Percentiles rank a stretch among this genome's conserved stretches.
phyloP scores from a whole-genome alignment of 306 rosid genomes.

The Quercus robur region DNA sequence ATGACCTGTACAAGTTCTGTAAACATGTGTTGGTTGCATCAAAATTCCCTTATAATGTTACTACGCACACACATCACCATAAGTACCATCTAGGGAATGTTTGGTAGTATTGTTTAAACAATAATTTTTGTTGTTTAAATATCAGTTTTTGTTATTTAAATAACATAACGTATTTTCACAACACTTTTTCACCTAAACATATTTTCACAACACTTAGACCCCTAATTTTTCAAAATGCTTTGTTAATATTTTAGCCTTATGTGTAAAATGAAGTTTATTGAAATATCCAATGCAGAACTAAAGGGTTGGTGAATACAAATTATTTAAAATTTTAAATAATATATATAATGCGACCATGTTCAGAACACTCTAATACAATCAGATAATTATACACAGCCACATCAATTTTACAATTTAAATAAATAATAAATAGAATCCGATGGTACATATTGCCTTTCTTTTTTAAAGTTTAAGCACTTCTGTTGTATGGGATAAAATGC shows the following conservation, averaged over 20 bases:
- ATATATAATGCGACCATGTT: background rate
- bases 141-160: no score
- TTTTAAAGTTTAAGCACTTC: background rate
- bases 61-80: no score
- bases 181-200: no score
- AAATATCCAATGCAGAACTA: background rate
- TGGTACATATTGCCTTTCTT: background rate
- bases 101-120: no score
- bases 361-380: background rate
- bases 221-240: background rate
- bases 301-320: background rate
- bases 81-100: background rate
- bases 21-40: background rate
- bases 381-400: background rate
- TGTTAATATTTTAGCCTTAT: no score
- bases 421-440: background rate
- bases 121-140: fast-evolving
- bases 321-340: background rate
- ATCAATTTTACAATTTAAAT: no score
- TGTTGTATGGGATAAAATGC: background rate
- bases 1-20: constrained; percentile 8
- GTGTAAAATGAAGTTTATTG: background rate
- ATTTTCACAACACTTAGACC: no score
- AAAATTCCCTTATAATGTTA: background rate
- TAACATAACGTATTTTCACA: no score